Base-by-base conservation (phyloP, 345 rosid species). In the Syzygium aqueum region DNA sequence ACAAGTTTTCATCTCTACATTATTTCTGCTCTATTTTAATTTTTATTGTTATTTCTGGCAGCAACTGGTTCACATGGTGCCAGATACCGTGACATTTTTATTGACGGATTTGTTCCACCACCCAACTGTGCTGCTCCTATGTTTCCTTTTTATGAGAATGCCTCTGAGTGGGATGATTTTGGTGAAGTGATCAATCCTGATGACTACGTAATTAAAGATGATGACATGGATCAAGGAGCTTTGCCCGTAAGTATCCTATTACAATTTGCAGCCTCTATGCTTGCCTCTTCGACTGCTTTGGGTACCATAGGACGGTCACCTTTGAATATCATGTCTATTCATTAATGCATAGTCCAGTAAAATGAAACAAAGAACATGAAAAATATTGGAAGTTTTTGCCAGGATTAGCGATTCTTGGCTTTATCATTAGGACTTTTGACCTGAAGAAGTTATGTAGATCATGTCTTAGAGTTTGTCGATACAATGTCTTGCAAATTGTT, bases 171-270 rank as follows among this genome's bases (percentile, higher is more conserved):
- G 99, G 97, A 95, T 90, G 99, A 97, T 89, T 97, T 95, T 93
- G 99, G 99, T 43, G 99, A 97, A 92, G 94, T 97, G 84, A 94
- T 97, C 87, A 97, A 96, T 91, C 99, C 99, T 59, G 99, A 97
- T 91, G 98, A 97, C 90, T 97, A 97, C 54, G 93, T 95, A 88
- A 92, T 93, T 73, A 95, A 97, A 90, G 99, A 97, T 89, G 97
- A 93, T 86, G 97, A 92, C 92, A 95, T 96, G 95, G 94, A 96
- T 91, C 96, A 90, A 77, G 90, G 92, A 87, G 90, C 94, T 82
- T 89, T 94, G 94, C 93, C 49, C 52, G 84, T 77, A 73, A 14
- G 51, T 61, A 85, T 86, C 51, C 65, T 85, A 46, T 88, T 8
- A 65, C 87, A 88, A 56, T 6, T 85, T 85, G 27, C 51, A 56